phyloP scores from a whole-genome alignment of 257 asterid species.

The Echium plantagineum region DNA sequence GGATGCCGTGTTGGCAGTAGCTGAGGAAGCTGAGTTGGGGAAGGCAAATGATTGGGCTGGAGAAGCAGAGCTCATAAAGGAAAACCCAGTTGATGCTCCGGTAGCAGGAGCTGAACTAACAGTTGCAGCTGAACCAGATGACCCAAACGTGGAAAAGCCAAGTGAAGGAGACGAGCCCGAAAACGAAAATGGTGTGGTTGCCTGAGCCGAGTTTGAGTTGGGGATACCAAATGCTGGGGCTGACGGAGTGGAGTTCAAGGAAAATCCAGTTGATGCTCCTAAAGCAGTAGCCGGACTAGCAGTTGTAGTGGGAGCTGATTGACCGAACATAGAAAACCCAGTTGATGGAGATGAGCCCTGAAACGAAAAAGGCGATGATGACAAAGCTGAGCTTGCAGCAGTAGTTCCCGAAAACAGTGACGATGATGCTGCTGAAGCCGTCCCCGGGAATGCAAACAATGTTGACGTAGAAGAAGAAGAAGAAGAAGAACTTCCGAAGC shows the following conservation, averaged over 20 bases:
- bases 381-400: not conserved
- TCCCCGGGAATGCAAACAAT: not conserved
- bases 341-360: not conserved
- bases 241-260: not conserved
- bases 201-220: too few relatives aligned
- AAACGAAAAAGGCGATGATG: not conserved
- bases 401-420: not conserved
- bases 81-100: not conserved
- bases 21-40: conserved; percentile 25
- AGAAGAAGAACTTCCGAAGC: not conserved
- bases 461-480: too few relatives aligned
- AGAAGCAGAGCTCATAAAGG: conserved; percentile 22
- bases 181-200: too few relatives aligned
- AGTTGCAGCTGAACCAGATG: not conserved
- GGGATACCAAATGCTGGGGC: not conserved
- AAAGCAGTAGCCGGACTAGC: not conserved
- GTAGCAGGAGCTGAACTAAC: not conserved
- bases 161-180: too few relatives aligned
- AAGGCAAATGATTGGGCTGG: conserved; percentile 33
- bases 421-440: not conserved
- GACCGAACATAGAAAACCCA: not conserved
- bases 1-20: conserved; percentile 17
- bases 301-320: not conserved
- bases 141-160: not conserved
- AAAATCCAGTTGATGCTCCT: too few relatives aligned